phyloP scores from a whole-genome alignment of 1,139 yeast species.

The Starmera stellimalicola region DNA sequence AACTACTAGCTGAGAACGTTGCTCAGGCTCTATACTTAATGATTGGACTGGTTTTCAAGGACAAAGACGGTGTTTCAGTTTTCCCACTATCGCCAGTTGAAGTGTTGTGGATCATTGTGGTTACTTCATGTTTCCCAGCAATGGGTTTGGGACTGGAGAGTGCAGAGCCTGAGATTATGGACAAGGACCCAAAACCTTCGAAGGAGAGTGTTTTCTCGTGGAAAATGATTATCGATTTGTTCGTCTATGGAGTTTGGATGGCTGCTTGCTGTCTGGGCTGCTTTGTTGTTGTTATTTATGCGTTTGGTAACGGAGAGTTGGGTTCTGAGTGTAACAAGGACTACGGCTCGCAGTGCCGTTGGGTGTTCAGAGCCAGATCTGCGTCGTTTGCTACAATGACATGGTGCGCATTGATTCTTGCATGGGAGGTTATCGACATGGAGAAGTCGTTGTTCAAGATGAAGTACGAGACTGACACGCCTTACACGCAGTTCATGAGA shows the following conservation, averaged over 20 bases:
- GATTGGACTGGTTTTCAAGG: slow-evolving; percentile 66
- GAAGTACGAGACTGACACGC: slow-evolving; percentile 58
- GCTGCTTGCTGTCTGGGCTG: slow-evolving; percentile 64
- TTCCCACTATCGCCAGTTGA: slow-evolving; percentile 77
- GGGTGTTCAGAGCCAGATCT: slow-evolving; percentile 74
- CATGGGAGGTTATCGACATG: slow-evolving; percentile 86
- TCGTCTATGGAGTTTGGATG: slow-evolving; percentile 66
- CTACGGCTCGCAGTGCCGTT: slow-evolving; percentile 38
- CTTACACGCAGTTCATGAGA: slow-evolving; percentile 47
- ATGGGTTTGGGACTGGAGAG: slow-evolving; percentile 77
- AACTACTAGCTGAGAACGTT: slow-evolving; percentile 67
- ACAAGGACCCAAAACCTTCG: slow-evolving; percentile 50
- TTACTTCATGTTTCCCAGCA: slow-evolving; percentile 76
- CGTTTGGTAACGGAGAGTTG: slow-evolving; percentile 56
- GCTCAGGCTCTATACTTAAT: slow-evolving; percentile 67
- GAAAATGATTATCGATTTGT: slow-evolving; percentile 67
- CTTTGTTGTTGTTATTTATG: slow-evolving; percentile 59
- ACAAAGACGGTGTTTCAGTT: slow-evolving; percentile 48
- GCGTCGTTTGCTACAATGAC: slow-evolving; percentile 81
- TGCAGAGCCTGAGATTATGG: slow-evolving; percentile 60
- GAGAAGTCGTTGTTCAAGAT: slow-evolving; percentile 64
- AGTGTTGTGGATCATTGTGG: slow-evolving; percentile 71
- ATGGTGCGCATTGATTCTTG: slow-evolving; percentile 80
- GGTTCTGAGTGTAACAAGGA: slow-evolving; percentile 56
- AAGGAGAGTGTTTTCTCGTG: slow-evolving; percentile 55